Conservation (phyloP, 2,329 filamentous ascomycete genomes). For the Fusarium sacchari region DNA sequence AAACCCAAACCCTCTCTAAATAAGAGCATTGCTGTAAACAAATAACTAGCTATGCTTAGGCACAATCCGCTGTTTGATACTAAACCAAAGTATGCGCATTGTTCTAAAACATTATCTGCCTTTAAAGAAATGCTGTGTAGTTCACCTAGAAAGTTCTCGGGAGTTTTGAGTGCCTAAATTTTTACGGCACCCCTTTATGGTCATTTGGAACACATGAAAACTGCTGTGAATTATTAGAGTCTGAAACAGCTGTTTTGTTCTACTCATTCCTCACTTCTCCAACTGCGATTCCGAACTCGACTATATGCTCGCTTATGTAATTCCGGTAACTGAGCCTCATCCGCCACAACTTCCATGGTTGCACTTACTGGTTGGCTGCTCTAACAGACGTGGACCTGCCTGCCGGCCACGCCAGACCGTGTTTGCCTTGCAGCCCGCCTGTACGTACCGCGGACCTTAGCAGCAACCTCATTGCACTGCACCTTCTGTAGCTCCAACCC, state of each 20-base stretch:
- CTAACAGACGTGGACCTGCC: constrained; percentile 33
- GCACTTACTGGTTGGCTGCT: constrained; percentile 13
- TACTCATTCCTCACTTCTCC: background rate
- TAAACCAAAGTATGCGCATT: background rate
- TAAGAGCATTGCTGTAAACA: background rate
- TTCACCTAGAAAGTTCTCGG: background rate
- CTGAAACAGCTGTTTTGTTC: background rate
- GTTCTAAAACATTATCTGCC: background rate
- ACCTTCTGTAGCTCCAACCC: constrained; percentile 35
- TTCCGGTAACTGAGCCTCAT: constrained; percentile 13
- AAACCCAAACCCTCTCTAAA: background rate
- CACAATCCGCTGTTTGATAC: background rate
- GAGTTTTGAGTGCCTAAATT: too few relatives aligned
- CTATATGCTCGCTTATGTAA: background rate
- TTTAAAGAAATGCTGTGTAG: background rate
- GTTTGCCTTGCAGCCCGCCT: constrained; percentile 52
- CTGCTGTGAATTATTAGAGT: background rate
- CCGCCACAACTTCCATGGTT: constrained; percentile 19
- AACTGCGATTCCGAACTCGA: background rate
- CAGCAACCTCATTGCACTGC: constrained; percentile 27
- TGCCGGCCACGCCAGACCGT: constrained; percentile 53
- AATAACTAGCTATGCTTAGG: background rate
- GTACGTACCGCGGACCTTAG: constrained; percentile 36
- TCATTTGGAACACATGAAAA: background rate
- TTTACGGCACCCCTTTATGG: background rate